phyloP scores from a whole-genome alignment of 352 stramenopile genomes.

The Globisporangium nagaii region DNA sequence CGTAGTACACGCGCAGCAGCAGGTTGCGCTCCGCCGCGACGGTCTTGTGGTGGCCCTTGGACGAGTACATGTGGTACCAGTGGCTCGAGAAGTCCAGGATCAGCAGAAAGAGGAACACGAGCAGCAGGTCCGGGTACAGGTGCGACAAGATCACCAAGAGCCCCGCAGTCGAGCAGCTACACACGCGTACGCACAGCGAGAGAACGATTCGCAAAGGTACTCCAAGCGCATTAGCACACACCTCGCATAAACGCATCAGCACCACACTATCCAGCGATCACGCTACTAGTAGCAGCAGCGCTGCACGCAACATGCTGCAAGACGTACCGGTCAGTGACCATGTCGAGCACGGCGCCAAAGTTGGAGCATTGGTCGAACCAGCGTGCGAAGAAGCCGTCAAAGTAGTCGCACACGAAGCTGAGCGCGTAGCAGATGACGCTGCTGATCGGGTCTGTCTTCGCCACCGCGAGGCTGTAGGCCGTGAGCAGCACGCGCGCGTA shows the following conservation, averaged over 20 bases:
- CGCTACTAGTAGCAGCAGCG: no score
- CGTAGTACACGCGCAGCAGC: constrained; percentile 93
- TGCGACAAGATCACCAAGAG: constrained; percentile 93
- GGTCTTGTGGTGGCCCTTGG: constrained; percentile 93
- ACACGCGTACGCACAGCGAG: neutral
- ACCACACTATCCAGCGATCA: neutral
- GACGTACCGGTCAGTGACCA: constrained; percentile 93
- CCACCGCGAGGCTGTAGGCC: constrained; percentile 81
- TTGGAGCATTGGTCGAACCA: constrained; percentile 95
- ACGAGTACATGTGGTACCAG: constrained; percentile 98
- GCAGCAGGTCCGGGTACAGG: constrained; percentile 84
- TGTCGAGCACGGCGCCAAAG: constrained; percentile 96
- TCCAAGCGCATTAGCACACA: constrained; percentile 1
- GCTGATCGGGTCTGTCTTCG: constrained; percentile 54
- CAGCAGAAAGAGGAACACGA: constrained; percentile 87
- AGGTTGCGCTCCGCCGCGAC: constrained; percentile 90
- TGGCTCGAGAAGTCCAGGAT: constrained; percentile 97
- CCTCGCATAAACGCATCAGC: no score
- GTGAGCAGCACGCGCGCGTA: constrained; percentile 90
- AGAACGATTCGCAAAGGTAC: neutral
- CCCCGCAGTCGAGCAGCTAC: constrained; percentile 91
- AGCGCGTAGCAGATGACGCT: constrained; percentile 89
- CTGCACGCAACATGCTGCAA: neutral
- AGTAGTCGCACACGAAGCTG: constrained; percentile 97
- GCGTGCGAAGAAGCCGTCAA: constrained; percentile 96